phyloP scores from a whole-genome alignment of 306 rosid species.

The Astragalus membranaceus region DNA sequence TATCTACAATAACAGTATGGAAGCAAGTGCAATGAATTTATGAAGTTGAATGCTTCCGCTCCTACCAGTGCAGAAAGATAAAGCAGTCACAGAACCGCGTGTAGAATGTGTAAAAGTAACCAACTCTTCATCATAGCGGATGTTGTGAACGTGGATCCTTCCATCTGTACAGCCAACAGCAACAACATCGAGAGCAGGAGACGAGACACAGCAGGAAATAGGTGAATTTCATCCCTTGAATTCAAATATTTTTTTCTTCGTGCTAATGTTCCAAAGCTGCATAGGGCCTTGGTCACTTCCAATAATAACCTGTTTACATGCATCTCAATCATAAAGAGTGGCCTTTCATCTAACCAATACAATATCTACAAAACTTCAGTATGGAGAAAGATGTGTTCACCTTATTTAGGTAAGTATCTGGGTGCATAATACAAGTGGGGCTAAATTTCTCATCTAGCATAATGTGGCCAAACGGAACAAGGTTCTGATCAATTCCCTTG shows the following conservation, averaged over 20 bases:
- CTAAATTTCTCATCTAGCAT: slow-evolving; percentile 37
- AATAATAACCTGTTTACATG: slow-evolving; percentile 53
- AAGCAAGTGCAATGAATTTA: too few relatives aligned
- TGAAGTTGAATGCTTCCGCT: too few relatives aligned
- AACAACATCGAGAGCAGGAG: slow-evolving; percentile 80
- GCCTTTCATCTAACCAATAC: neutral
- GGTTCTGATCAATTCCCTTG: slow-evolving; percentile 52
- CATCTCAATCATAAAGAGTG: slow-evolving; percentile 5
- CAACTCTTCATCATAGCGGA: slow-evolving; percentile 66
- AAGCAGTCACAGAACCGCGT: slow-evolving; percentile 83
- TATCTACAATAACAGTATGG: neutral
- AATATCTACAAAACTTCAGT: neutral
- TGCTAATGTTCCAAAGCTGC: slow-evolving; percentile 88
- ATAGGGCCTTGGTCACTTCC: slow-evolving; percentile 76
- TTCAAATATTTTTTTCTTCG: slow-evolving; percentile 64
- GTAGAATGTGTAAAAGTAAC: slow-evolving; percentile 69
- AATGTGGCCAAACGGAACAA: slow-evolving; percentile 49
- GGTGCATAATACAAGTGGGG: slow-evolving; percentile 69
- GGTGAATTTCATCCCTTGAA: slow-evolving; percentile 86
- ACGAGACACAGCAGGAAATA: slow-evolving; percentile 61
- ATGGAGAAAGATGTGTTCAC: slow-evolving; percentile 29
- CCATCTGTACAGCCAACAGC: slow-evolving; percentile 89
- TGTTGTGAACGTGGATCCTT: slow-evolving; percentile 63
- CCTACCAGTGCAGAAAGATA: slow-evolving; percentile 77
- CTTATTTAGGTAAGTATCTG: slow-evolving; percentile 85